Evolutionary conservation across 2,329 filamentous ascomycete genomes (phyloP).

Genomic region (Fusarium subglutinans): DNA sequence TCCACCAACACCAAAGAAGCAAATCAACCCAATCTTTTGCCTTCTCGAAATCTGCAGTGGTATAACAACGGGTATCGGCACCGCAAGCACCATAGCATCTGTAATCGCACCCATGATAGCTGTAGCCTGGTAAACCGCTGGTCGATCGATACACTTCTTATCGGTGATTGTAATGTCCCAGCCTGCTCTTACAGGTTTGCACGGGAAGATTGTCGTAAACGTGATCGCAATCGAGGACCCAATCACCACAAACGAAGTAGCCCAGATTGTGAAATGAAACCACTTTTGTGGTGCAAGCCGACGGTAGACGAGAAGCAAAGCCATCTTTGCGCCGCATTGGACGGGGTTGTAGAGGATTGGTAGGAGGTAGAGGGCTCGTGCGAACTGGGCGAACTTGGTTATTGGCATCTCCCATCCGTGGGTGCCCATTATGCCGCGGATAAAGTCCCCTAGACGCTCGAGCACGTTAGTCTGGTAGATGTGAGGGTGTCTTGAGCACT

Average conservation of each 20-base stretch:
- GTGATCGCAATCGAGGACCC: constrained; percentile 19
- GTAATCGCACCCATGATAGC: constrained; percentile 13
- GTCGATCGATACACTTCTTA: constrained; percentile 8
- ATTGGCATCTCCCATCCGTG: constrained; percentile 30
- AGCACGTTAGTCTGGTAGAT: neutral
- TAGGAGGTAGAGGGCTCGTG: neutral
- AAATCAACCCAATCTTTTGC: constrained; percentile 17
- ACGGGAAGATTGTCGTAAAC: constrained; percentile 16
- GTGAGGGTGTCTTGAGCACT: neutral
- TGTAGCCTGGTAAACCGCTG: constrained; percentile 12
- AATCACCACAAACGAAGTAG: constrained; percentile 2
- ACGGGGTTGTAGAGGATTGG: constrained; percentile 28
- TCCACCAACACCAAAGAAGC: constrained; percentile 13
- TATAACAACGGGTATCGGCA: constrained; percentile 12
- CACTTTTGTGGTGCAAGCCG: constrained; percentile 7
- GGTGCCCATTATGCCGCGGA: constrained; percentile 17
- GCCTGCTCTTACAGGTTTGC: neutral
- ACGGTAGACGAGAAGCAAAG: constrained; percentile 10
- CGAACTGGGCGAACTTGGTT: constrained; percentile 7
- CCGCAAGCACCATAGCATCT: constrained; percentile 11
- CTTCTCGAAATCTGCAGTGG: neutral
- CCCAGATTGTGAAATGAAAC: constrained; percentile 9
- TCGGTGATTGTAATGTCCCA: constrained; percentile 13
- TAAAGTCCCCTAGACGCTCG: constrained; percentile 11
- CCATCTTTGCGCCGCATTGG: constrained; percentile 10